phyloP scores from a whole-genome alignment of 2,329 filamentous ascomycete species.

The Trichoderma endophyticum region DNA sequence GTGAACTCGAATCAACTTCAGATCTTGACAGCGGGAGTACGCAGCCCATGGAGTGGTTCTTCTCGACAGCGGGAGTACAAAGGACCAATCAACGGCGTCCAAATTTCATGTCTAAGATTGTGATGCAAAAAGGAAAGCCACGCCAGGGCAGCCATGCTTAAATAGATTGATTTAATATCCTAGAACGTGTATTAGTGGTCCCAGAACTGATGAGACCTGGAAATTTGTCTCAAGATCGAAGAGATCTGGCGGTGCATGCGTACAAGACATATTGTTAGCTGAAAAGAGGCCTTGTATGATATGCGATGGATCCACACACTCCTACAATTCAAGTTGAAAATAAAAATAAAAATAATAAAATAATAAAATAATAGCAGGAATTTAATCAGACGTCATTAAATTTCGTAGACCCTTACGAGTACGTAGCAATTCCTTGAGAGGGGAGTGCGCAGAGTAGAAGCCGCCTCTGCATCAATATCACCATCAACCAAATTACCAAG shows the following conservation, averaged over 20 bases:
- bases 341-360: background rate
- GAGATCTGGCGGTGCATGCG: background rate
- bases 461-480: background rate
- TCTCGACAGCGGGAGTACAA: constrained; percentile 11
- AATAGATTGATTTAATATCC: background rate
- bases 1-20: background rate
- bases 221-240: background rate
- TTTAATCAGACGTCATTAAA: background rate
- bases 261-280: background rate
- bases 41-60: background rate
- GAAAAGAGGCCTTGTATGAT: background rate
- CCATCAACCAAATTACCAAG: background rate
- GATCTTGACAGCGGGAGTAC: background rate
- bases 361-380: background rate
- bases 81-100: background rate
- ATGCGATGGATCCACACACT: background rate
- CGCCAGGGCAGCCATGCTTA: background rate
- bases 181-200: background rate
- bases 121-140: background rate
- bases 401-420: background rate
- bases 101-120: background rate
- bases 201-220: background rate
- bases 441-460: background rate
- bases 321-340: background rate
- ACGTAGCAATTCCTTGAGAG: background rate